Conservation (phyloP, 352 stramenopile genomes). For the Thraustochytrium sp. region DNA sequence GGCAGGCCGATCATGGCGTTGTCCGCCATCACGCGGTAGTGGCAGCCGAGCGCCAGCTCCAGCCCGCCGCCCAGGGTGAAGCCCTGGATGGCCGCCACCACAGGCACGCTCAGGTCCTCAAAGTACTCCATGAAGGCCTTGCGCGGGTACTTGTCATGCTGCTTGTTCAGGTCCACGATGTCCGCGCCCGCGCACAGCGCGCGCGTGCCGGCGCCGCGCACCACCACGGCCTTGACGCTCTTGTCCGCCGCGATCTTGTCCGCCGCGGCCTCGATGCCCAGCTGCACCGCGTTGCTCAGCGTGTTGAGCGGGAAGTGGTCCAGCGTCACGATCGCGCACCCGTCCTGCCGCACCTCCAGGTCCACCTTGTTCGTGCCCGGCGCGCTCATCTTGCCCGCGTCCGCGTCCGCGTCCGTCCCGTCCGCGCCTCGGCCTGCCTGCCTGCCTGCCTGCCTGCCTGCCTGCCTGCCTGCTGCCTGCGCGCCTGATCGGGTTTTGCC, state of each 20-base stretch:
- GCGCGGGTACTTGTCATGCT: slow-evolving; percentile 61
- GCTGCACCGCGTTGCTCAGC: slow-evolving; percentile 72
- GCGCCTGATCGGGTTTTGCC: no score
- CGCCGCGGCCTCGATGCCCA: slow-evolving; percentile 66
- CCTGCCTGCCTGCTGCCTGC: no score
- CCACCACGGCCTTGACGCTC: slow-evolving; percentile 83
- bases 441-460: no score
- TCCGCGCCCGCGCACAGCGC: slow-evolving; percentile 91
- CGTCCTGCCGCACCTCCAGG: slow-evolving; percentile 64
- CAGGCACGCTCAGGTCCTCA: slow-evolving; percentile 76
- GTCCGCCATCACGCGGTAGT: slow-evolving; percentile 83
- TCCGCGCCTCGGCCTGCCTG: no score
- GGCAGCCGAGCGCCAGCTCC: slow-evolving; percentile 87
- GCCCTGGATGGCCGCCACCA: slow-evolving; percentile 77
- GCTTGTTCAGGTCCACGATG: slow-evolving; percentile 83
- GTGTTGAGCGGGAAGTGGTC: slow-evolving; percentile 80
- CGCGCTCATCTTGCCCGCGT: neutral
- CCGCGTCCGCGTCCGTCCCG: no score
- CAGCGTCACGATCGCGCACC: slow-evolving; percentile 70
- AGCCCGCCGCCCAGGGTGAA: slow-evolving; percentile 74
- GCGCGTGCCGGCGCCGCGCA: slow-evolving; percentile 68
- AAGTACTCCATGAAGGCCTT: slow-evolving; percentile 78
- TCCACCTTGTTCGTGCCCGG: slow-evolving; percentile 58
- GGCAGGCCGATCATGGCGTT: slow-evolving; percentile 84
- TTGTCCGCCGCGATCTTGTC: slow-evolving; percentile 69